Evolutionary conservation across 768 basidiomycete genomes (phyloP).

Genomic region (Psilocybe subaeruginosa): DNA sequence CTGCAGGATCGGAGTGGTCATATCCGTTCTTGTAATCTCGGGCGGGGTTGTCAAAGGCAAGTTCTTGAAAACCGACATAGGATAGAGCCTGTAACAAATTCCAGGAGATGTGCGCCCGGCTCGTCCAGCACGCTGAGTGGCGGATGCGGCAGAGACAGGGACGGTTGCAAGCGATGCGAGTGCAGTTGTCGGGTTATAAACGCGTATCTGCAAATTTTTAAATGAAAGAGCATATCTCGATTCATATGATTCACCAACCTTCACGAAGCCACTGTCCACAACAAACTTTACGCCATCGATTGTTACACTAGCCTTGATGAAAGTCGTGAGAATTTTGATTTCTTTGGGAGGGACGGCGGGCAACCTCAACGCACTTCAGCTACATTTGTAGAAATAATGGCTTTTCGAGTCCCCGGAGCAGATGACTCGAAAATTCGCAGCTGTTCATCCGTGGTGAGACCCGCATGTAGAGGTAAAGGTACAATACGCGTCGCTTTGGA

Average conservation of each 20-base stretch:
- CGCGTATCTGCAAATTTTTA: constrained; percentile 65
- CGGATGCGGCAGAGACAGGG: constrained; percentile 86
- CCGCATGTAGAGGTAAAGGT: constrained; percentile 85
- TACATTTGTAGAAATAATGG: constrained; percentile 93
- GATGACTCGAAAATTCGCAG: constrained; percentile 81
- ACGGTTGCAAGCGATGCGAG: constrained; percentile 85
- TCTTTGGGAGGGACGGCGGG: constrained; percentile 7
- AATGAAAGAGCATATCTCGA: not conserved
- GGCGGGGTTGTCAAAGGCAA: constrained; percentile 78
- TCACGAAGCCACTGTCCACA: constrained; percentile 93
- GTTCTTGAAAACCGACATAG: constrained; percentile 57
- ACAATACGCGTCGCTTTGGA: constrained; percentile 57
- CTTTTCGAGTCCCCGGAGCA: constrained; percentile 79
- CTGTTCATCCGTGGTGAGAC: constrained; percentile 87
- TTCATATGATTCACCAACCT: constrained; percentile 50
- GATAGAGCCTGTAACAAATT: constrained; percentile 90
- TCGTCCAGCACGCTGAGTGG: constrained; percentile 91
- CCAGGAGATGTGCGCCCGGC: constrained; percentile 94
- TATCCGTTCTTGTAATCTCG: constrained; percentile 89
- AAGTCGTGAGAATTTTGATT: not conserved
- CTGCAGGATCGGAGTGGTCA: constrained; percentile 90
- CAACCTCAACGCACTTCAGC: constrained; percentile 64
- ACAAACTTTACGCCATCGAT: constrained; percentile 96
- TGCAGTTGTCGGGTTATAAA: constrained; percentile 84
- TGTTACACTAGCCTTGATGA: constrained; percentile 84